phyloP scores from a whole-genome alignment of 257 asterid species.

The Solanum peruvianum region DNA sequence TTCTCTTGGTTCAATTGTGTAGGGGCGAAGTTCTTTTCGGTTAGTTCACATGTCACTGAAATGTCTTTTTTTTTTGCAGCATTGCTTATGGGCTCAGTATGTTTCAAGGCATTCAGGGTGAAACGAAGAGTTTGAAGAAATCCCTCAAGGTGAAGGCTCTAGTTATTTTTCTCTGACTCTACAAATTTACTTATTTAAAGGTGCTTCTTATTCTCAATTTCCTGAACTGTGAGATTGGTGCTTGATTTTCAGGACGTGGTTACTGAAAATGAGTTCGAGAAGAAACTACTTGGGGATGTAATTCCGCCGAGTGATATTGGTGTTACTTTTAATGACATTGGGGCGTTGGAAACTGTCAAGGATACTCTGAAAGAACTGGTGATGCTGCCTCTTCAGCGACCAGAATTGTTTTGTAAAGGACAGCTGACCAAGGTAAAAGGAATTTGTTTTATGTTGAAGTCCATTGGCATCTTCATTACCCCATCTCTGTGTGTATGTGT shows the following conservation, averaged over 20 bases:
- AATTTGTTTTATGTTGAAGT: neutral
- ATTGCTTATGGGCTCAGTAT: slow-evolving; percentile 60
- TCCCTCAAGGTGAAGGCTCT: slow-evolving; percentile 56
- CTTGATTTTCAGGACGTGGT: slow-evolving; percentile 59
- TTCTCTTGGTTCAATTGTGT: neutral
- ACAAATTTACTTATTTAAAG: neutral
- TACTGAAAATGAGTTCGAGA: slow-evolving; percentile 83
- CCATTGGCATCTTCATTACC: neutral
- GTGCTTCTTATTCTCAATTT: slow-evolving; percentile 1
- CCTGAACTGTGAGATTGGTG: neutral
- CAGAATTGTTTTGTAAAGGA: slow-evolving; percentile 81
- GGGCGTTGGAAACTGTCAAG: slow-evolving; percentile 84
- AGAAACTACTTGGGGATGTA: slow-evolving; percentile 69
- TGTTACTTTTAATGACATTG: slow-evolving; percentile 80
- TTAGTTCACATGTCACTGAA: neutral
- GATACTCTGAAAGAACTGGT: slow-evolving; percentile 90
- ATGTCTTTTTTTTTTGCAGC: slow-evolving; percentile 25
- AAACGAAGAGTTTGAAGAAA: slow-evolving; percentile 59
- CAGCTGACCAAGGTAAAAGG: slow-evolving; percentile 66
- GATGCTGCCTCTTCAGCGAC: slow-evolving; percentile 85
- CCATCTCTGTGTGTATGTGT: neutral
- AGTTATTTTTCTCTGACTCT: neutral
- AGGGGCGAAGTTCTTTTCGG: neutral
- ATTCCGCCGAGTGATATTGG: slow-evolving; percentile 85
- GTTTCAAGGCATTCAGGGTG: slow-evolving; percentile 62